Conservation (phyloP, 805 yeast genomes). For the Nakazawaea ishiwadae region DNA sequence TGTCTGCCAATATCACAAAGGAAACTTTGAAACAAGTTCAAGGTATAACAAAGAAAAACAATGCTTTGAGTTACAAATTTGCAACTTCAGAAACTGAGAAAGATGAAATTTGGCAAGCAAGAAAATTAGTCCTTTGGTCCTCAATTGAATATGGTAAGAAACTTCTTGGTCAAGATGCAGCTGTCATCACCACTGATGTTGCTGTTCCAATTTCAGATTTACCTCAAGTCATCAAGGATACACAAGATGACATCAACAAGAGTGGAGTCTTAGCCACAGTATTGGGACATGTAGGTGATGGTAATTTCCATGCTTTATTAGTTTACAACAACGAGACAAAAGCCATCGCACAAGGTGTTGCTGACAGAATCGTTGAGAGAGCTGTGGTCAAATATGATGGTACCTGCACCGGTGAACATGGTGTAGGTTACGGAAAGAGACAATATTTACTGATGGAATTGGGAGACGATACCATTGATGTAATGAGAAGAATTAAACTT, state of each 20-base stretch:
- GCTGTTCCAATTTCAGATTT: conserved; percentile 65
- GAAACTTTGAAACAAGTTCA: conserved; percentile 40
- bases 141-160: conserved; percentile 51
- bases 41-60: conserved; percentile 40
- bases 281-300: conserved; percentile 72
- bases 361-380: conserved; percentile 24
- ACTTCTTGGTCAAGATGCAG: conserved; percentile 40
- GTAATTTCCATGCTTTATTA: conserved; percentile 61
- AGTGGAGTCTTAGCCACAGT: conserved; percentile 43
- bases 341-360: conserved; percentile 28
- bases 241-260: conserved; percentile 45
- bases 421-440: conserved; percentile 67
- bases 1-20: conserved; percentile 29
- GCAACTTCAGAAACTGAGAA: conserved; percentile 54
- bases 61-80: conserved; percentile 45
- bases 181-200: conserved; percentile 65
- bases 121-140: conserved; percentile 57
- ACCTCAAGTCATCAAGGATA: conserved; percentile 47
- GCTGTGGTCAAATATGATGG: conserved; percentile 48
- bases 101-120: conserved; percentile 60
- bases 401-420: conserved; percentile 76
- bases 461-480: conserved; percentile 53
- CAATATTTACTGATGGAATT: conserved; percentile 49
- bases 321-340: conserved; percentile 40
- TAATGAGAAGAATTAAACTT: conserved; percentile 61